phyloP scores from a whole-genome alignment of 768 basidiomycete species.

The Xanthoconium stramineum region DNA sequence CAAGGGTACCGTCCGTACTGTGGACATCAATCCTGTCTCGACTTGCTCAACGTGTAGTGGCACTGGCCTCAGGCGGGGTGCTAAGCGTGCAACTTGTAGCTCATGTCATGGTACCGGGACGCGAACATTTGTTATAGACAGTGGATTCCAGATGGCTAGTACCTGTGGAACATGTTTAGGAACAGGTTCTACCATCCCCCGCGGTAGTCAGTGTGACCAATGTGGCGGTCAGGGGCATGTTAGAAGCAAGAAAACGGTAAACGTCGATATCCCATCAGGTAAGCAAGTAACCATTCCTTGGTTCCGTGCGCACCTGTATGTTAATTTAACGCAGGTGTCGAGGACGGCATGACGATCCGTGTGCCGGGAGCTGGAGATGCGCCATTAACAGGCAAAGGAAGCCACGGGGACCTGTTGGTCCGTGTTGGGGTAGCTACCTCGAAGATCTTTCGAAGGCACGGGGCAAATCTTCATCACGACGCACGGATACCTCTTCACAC shows the following conservation, averaged over 20 bases:
- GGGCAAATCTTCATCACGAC: constrained; percentile 85
- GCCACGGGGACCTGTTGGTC: constrained; percentile 81
- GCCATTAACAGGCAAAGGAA: constrained; percentile 74
- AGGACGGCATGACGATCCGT: constrained; percentile 91
- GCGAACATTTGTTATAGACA: constrained; percentile 84
- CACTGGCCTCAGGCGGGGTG: constrained; percentile 81
- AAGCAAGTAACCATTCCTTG: constrained; percentile 29
- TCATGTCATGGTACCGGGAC: constrained; percentile 86
- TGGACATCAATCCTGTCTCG: constrained; percentile 76
- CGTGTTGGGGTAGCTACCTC: constrained; percentile 82
- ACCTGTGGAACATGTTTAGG: constrained; percentile 85
- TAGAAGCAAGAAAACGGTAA: constrained; percentile 69
- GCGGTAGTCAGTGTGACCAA: constrained; percentile 68
- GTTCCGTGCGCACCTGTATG: constrained; percentile 1
- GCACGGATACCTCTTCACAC: constrained; percentile 87
- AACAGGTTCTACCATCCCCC: constrained; percentile 74
- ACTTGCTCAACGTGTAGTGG: constrained; percentile 85
- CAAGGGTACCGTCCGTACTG: constrained; percentile 74
- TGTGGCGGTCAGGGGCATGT: constrained; percentile 91
- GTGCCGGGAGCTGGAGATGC: constrained; percentile 81
- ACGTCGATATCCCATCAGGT: constrained; percentile 86
- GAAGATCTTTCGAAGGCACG: constrained; percentile 85
- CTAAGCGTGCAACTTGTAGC: constrained; percentile 74
- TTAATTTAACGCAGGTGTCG: constrained; percentile 59
- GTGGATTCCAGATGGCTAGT: constrained; percentile 95